These are phyloP conservation scores for Geotrichum citri-aurantii DNA, from an alignment of 1,139 yeast species.

Conservation along the genomic window DNA sequence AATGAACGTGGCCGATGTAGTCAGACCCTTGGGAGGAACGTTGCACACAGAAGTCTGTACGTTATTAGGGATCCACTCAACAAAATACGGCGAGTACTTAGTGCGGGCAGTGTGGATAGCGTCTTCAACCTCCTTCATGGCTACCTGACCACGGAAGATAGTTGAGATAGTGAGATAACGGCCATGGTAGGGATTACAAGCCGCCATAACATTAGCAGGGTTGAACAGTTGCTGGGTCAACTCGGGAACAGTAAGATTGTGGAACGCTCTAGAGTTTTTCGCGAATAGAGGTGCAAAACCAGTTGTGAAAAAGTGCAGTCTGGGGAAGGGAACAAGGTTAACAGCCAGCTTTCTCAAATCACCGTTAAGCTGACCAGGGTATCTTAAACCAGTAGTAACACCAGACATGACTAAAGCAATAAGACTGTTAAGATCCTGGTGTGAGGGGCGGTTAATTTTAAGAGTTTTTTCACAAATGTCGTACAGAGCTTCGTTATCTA, in stretches of 20 bases:
- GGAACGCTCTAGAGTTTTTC: slow-evolving; percentile 38
- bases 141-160: slow-evolving; percentile 43
- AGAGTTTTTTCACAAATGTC: slow-evolving; percentile 42
- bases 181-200: slow-evolving; percentile 41
- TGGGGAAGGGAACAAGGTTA: slow-evolving; percentile 44
- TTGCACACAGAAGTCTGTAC: slow-evolving; percentile 42
- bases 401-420: slow-evolving; percentile 45
- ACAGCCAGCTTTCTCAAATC: slow-evolving; percentile 44
- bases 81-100: slow-evolving; percentile 39
- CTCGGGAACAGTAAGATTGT: slow-evolving; percentile 41
- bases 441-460: slow-evolving; percentile 38
- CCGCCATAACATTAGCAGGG: slow-evolving; percentile 44
- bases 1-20: slow-evolving; percentile 42
- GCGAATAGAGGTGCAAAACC: slow-evolving; percentile 44
- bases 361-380: slow-evolving; percentile 45
- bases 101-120: slow-evolving; percentile 35
- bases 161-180: slow-evolving; percentile 43
- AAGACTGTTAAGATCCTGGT: slow-evolving; percentile 40
- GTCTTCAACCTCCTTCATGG: slow-evolving; percentile 44
- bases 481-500: slow-evolving; percentile 44
- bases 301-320: slow-evolving; percentile 44
- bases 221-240: slow-evolving; percentile 44
- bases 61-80: slow-evolving; percentile 42
- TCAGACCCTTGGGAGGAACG: slow-evolving; percentile 40
- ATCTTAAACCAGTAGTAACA: slow-evolving; percentile 43